These are phyloP conservation scores for Colletotrichum aenigma DNA, from an alignment of 2,329 filamentous ascomycete species.

Conservation along the genomic window DNA sequence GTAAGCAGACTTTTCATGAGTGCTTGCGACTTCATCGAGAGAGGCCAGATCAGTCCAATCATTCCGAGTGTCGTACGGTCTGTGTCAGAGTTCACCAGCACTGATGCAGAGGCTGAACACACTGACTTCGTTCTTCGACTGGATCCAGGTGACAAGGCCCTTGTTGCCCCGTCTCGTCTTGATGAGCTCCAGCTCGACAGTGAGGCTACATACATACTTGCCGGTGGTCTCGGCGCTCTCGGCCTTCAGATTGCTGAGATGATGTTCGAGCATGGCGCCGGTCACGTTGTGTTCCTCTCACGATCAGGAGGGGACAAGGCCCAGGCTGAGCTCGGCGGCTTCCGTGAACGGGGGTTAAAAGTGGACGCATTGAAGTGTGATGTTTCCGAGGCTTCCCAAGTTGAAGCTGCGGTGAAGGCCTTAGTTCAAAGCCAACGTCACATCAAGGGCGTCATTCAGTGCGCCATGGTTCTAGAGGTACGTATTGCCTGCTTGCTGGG, in stretches of 20 bases:
- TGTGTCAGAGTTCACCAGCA: slow-evolving; percentile 22
- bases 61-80: neutral
- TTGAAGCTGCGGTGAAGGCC: neutral
- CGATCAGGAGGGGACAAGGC: slow-evolving; percentile 19
- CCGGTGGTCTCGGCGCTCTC: slow-evolving; percentile 27
- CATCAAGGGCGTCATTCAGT: slow-evolving; percentile 47
- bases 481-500: accelerated
- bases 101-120: slow-evolving; percentile 32
- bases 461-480: slow-evolving; percentile 47
- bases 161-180: slow-evolving; percentile 18
- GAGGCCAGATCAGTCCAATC: neutral
- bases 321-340: neutral
- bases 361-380: neutral
- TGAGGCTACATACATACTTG: neutral
- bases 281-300: slow-evolving; percentile 32
- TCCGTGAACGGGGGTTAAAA: neutral
- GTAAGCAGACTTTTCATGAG: neutral
- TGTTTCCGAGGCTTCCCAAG: neutral
- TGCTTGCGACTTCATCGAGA: neutral
- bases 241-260: slow-evolving; percentile 25
- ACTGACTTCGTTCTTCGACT: slow-evolving; percentile 19
- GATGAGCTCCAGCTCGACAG: slow-evolving; percentile 3
- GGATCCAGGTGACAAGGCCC: neutral
- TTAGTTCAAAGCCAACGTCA: slow-evolving; percentile 19
- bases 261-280: slow-evolving; percentile 29